phyloP scores from a whole-genome alignment of 2,329 filamentous ascomycete genomes.

The Gliomastix tumulicola region DNA sequence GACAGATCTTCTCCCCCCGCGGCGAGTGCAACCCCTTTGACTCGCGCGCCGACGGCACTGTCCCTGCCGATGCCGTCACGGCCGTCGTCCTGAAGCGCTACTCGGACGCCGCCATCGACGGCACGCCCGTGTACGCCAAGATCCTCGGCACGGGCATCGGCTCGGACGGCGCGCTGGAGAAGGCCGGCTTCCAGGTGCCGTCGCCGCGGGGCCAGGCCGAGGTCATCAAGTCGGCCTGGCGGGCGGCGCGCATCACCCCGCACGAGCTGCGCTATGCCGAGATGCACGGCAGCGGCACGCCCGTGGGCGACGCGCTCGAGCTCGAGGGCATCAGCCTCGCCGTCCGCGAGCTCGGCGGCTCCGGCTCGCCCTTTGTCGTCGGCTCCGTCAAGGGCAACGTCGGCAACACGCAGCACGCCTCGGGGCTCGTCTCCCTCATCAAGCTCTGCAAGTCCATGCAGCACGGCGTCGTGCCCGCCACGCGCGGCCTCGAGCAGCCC shows the following conservation, averaged over 20 bases:
- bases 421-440: constrained; percentile 7
- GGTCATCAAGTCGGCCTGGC: constrained; percentile 7
- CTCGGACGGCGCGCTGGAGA: constrained; percentile 6
- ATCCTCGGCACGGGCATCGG: constrained; percentile 6
- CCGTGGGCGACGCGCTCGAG: constrained; percentile 7
- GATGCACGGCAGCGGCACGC: constrained; percentile 9
- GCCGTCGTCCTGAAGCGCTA: constrained; percentile 34
- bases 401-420: constrained; percentile 8
- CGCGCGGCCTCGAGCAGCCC: constrained; percentile 2
- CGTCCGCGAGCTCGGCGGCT: constrained; percentile 2
- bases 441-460: constrained; percentile 9
- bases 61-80: constrained; percentile 8
- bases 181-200: constrained; percentile 7
- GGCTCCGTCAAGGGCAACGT: constrained; percentile 8
- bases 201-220: constrained; percentile 6
- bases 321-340: constrained; percentile 5
- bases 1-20: neutral
- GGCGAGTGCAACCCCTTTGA: constrained; percentile 8
- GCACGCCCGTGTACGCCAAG: constrained; percentile 8
- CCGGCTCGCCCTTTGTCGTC: constrained; percentile 1
- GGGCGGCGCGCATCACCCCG: constrained; percentile 2
- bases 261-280: constrained; percentile 5
- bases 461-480: constrained; percentile 3
- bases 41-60: constrained; percentile 12
- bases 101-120: constrained; percentile 29